Evolutionary conservation across 805 yeast species (phyloP).

Genomic region (Ogataea corticis): DNA sequence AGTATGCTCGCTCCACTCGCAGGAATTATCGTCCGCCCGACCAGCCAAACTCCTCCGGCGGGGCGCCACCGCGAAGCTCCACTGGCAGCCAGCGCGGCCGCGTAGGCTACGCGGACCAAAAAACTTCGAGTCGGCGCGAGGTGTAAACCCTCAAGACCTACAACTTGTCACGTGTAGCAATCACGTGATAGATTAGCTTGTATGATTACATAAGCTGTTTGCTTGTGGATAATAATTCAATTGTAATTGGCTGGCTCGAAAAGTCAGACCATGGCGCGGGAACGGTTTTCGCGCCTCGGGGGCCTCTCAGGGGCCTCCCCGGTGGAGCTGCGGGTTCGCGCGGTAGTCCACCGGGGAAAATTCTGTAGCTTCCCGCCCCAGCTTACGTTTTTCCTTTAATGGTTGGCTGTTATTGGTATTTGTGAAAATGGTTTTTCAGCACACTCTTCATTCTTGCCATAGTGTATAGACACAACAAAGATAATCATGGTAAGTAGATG

Average conservation of each 20-base stretch:
- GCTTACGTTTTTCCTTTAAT: neutral
- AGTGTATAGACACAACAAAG: slow-evolving; percentile 6
- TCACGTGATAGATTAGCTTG: neutral
- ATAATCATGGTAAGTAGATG: neutral
- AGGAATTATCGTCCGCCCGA: neutral
- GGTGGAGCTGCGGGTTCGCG: neutral
- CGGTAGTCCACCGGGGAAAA: neutral
- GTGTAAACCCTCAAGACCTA: slow-evolving; percentile 7
- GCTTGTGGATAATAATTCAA: slow-evolving; percentile 10
- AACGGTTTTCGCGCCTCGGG: neutral
- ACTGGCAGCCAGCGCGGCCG: neutral
- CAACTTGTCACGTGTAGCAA: slow-evolving; percentile 9
- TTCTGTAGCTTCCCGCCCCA: neutral
- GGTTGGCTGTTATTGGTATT: slow-evolving; percentile 7
- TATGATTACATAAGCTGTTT: neutral
- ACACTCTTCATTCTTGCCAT: neutral
- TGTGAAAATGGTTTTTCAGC: slow-evolving; percentile 5
- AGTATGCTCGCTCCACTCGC: neutral
- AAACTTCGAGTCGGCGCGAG: neutral
- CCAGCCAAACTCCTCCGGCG: neutral
- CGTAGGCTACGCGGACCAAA: neutral
- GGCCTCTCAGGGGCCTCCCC: slow-evolving; percentile 2
- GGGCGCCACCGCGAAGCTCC: neutral
- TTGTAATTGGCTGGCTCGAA: slow-evolving; percentile 17
- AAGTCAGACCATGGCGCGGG: slow-evolving; percentile 14